A percentile compares a stretch with the other conserved stretches of the same genome.
Evolutionary conservation across 306 rosid genomes (phyloP).

Genomic region (Leucaena leucocephala): DNA sequence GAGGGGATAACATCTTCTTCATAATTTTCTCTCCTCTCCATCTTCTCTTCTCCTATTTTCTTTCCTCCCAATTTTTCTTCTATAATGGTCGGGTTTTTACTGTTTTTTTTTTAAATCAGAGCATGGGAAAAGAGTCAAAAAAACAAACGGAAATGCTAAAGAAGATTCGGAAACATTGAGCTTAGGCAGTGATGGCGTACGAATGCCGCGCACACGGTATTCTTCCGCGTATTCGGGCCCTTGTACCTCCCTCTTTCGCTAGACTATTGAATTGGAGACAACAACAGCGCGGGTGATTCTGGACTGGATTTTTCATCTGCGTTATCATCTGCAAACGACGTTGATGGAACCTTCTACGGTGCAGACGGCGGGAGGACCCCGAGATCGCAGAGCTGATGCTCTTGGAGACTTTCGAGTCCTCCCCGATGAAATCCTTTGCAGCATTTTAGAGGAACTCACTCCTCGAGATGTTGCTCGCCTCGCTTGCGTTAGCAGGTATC

Average conservation of each 20-base stretch:
- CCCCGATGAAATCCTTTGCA: slow-evolving; percentile 80
- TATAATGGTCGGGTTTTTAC: too few species aligned
- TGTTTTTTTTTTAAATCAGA: background rate
- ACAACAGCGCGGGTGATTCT: background rate
- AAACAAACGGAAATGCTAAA: background rate
- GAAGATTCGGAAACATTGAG: background rate
- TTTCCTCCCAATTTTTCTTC: too few species aligned
- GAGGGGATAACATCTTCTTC: too few species aligned
- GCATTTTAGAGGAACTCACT: slow-evolving; percentile 65
- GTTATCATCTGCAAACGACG: slow-evolving; percentile 2
- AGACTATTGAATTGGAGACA: background rate
- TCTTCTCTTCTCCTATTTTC: too few species aligned
- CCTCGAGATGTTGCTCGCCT: slow-evolving; percentile 75
- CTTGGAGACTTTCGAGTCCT: slow-evolving; percentile 81
- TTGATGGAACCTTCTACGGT: slow-evolving; percentile 48
- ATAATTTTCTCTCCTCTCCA: too few species aligned
- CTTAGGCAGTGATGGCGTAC: slow-evolving; percentile 21
- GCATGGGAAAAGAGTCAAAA: background rate
- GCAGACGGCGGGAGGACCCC: slow-evolving; percentile 24
- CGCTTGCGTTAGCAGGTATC: slow-evolving; percentile 92
- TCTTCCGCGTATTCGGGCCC: background rate
- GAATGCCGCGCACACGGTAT: slow-evolving; percentile 30
- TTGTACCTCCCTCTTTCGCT: background rate
- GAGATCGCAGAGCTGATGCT: slow-evolving; percentile 76
- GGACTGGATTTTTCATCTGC: slow-evolving; percentile 5